Percentiles rank a stretch among this genome's conserved stretches.
Conservation (phyloP, 2,329 filamentous ascomycete species). For the Neonectria neomacrospora region DNA sequence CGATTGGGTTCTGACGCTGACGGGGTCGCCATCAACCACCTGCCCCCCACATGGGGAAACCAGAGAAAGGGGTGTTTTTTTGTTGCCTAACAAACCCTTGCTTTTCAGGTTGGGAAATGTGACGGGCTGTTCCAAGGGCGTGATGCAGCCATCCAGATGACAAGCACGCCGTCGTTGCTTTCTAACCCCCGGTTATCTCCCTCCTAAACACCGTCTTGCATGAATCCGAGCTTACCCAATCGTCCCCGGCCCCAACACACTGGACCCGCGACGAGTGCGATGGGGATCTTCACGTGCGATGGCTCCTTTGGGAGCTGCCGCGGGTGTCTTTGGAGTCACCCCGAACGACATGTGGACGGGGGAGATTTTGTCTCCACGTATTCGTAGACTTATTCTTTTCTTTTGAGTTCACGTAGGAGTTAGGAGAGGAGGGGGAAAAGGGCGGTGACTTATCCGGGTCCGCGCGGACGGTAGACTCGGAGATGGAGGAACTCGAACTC, state of each 20-base stretch:
- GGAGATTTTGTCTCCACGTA: background rate
- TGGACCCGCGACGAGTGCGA: conserved; percentile 13
- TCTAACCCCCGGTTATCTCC: conserved; percentile 20
- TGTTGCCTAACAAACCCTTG: background rate
- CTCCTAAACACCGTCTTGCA: conserved; percentile 13
- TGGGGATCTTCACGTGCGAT: conserved; percentile 14
- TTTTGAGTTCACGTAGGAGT: background rate
- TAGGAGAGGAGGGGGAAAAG: background rate
- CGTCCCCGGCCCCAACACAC: conserved; percentile 10
- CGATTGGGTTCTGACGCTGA: conserved; percentile 16
- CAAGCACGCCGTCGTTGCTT: conserved; percentile 1
- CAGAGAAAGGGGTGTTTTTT: background rate
- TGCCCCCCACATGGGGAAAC: background rate
- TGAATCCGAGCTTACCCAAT: background rate
- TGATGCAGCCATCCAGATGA: conserved; percentile 13
- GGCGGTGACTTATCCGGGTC: background rate
- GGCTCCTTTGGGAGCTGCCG: background rate
- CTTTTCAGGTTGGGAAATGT: background rate
- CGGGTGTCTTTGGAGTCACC: background rate
- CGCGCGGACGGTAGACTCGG: background rate
- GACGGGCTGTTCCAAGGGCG: conserved; percentile 8
- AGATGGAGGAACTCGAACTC: background rate
- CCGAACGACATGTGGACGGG: conserved; percentile 11
- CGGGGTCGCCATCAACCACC: background rate
- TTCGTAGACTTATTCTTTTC: background rate